Evolutionary conservation across 202 grass and related monocot genomes (phyloP).

Genomic region (Dendrocalamus latiflorus): DNA sequence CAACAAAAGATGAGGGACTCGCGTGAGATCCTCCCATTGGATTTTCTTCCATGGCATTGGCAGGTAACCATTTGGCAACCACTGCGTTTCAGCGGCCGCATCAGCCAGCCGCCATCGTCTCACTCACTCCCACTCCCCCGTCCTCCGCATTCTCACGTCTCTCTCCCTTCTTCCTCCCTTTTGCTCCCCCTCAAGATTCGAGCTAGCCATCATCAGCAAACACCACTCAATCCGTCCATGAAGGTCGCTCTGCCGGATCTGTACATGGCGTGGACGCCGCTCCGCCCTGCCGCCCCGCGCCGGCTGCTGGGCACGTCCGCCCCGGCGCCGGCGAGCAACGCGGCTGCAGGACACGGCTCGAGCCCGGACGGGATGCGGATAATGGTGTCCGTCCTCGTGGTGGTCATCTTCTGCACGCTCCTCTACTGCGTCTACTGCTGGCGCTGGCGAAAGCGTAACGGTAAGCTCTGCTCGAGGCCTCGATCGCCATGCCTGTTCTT

Average conservation of each 20-base stretch:
- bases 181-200: background rate
- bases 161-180: background rate
- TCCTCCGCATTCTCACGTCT: background rate
- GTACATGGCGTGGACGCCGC: background rate
- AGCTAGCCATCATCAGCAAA: background rate
- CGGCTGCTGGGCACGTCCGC: slow-evolving; percentile 9
- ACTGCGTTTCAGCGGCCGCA: slow-evolving; percentile 22
- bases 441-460: slow-evolving; percentile 94
- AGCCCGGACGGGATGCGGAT: slow-evolving; percentile 51
- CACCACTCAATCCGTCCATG: background rate
- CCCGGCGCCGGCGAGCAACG: background rate
- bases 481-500: background rate
- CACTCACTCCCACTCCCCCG: background rate
- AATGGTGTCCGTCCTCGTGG: slow-evolving; percentile 72
- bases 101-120: slow-evolving; percentile 1
- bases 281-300: background rate
- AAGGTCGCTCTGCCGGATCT: background rate
- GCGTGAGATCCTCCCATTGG: too few relatives aligned
- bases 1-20: too few relatives aligned
- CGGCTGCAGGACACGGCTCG: slow-evolving; percentile 27
- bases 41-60: too few relatives aligned
- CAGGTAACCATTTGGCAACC: too few relatives aligned
- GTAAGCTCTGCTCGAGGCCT: slow-evolving; percentile 18
- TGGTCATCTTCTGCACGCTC: slow-evolving; percentile 57
- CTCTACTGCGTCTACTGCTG: slow-evolving; percentile 95